Percentiles rank a stretch among this genome's conserved stretches.
These are phyloP conservation scores for Apiosordaria backusii DNA, from an alignment of 495 filamentous ascomycete species.

Conservation along the genomic window DNA sequence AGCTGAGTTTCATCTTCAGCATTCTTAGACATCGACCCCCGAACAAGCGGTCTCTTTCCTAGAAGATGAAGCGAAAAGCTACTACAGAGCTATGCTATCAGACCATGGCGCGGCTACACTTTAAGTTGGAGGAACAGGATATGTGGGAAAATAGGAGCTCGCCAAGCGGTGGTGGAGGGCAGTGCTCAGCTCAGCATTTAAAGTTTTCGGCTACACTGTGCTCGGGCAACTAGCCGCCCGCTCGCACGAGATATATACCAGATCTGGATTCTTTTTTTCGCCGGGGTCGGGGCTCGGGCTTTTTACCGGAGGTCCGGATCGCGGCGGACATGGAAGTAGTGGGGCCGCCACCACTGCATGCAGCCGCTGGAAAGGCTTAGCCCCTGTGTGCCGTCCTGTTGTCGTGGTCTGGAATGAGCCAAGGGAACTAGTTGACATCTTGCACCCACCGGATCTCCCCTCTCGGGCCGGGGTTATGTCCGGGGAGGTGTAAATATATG, in stretches of 20 bases:
- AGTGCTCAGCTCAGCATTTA: background rate
- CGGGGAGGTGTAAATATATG: too few species aligned
- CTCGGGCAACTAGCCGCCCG: background rate
- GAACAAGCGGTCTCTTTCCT: too few species aligned
- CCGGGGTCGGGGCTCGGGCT: background rate
- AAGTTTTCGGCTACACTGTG: background rate
- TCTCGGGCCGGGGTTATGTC: background rate
- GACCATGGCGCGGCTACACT: too few species aligned
- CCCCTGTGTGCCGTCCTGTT: background rate
- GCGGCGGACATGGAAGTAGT: conserved; percentile 1
- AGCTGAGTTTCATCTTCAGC: too few species aligned
- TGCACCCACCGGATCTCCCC: background rate
- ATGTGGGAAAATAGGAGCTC: too few species aligned
- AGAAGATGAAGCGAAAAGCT: too few species aligned
- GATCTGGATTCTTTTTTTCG: background rate
- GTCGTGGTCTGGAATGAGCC: background rate
- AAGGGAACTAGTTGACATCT: background rate
- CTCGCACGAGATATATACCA: background rate
- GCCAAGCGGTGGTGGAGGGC: too few species aligned
- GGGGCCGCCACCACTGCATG: background rate
- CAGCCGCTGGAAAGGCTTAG: background rate
- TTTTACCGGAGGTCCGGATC: conserved; percentile 1
- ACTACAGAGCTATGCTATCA: too few species aligned
- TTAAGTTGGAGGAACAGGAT: too few species aligned
- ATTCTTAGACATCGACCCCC: too few species aligned